Conservation (phyloP, 2,329 filamentous ascomycete species). For the Elsinoe perseae region DNA sequence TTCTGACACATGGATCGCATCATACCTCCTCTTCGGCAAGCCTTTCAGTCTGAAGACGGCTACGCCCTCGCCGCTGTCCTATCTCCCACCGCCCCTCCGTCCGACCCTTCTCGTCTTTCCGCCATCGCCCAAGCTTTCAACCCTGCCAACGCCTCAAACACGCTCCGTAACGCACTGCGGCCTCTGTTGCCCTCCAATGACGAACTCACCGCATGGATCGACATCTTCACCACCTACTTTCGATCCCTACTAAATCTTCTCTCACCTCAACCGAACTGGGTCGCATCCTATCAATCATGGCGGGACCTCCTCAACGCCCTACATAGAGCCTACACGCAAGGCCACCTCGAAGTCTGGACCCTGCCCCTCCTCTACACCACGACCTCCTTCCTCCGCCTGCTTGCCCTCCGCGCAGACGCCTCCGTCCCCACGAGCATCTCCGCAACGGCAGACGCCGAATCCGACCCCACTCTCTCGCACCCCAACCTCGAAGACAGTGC, state of each 20-base stretch:
- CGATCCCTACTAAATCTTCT: constrained; percentile 69
- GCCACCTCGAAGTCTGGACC: constrained; percentile 78
- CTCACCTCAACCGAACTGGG: constrained; percentile 54
- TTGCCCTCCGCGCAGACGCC: constrained; percentile 82
- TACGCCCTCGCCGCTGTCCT: constrained; percentile 67
- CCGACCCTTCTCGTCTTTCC: constrained; percentile 58
- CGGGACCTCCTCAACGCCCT: constrained; percentile 72
- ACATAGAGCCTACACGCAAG: constrained; percentile 70
- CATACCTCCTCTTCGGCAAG: constrained; percentile 64
- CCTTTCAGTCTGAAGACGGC: constrained; percentile 58
- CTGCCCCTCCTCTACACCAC: constrained; percentile 82
- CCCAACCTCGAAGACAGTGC: constrained; percentile 79
- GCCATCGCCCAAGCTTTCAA: constrained; percentile 66
- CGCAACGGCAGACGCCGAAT: neutral
- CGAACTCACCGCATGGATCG: constrained; percentile 64
- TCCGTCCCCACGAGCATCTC: neutral
- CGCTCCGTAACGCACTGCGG: constrained; percentile 64
- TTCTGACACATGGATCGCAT: constrained; percentile 55
- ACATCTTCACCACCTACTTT: constrained; percentile 80
- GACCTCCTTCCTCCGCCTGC: constrained; percentile 76
- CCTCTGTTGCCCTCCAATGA: constrained; percentile 43
- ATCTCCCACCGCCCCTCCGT: constrained; percentile 57
- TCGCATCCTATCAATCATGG: constrained; percentile 80
- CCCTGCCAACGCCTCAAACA: constrained; percentile 54
- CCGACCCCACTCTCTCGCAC: neutral